These are phyloP conservation scores for Lactarius trivialis DNA, from an alignment of 768 basidiomycete species.

Conservation along the genomic window DNA sequence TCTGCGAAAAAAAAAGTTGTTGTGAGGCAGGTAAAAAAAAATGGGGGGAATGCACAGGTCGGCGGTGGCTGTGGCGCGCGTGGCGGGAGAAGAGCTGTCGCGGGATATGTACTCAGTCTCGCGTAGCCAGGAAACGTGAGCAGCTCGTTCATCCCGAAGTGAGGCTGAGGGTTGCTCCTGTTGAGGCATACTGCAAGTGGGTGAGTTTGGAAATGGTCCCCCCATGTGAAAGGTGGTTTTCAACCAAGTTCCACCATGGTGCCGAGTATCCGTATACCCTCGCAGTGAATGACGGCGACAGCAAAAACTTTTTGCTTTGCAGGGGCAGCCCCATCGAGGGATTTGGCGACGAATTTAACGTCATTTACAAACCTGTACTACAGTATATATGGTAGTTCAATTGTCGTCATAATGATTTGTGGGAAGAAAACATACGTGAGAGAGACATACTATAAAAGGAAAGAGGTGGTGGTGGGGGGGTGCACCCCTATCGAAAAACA, in stretches of 20 bases:
- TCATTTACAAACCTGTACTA: too few species aligned
- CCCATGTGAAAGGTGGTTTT: too few species aligned
- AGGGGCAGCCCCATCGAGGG: too few species aligned
- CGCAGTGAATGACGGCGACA: too few species aligned
- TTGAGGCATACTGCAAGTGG: too few species aligned
- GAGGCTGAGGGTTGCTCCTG: conserved; percentile 24
- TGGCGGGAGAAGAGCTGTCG: conserved; percentile 42
- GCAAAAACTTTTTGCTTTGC: too few species aligned
- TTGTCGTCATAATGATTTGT: background rate
- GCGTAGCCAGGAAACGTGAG: conserved; percentile 83
- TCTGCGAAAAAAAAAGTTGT: conserved; percentile 34
- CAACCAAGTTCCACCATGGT: too few species aligned
- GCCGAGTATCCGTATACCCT: too few species aligned
- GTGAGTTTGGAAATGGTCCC: too few species aligned
- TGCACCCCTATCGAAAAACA: too few species aligned
- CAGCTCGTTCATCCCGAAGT: conserved; percentile 38
- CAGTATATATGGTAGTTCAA: too few species aligned
- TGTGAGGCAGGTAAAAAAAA: background rate
- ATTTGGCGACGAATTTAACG: too few species aligned
- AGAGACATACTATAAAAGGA: background rate
- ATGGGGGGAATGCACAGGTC: conserved; percentile 48
- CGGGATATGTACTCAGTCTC: conserved; percentile 86
- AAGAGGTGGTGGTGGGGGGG: background rate
- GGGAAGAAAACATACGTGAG: background rate
- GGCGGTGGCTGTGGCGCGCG: conserved; percentile 30